Percentiles rank a stretch among this genome's conserved stretches.
Conservation (phyloP, 177 flowering plant species). For the Vitis hybrid region DNA sequence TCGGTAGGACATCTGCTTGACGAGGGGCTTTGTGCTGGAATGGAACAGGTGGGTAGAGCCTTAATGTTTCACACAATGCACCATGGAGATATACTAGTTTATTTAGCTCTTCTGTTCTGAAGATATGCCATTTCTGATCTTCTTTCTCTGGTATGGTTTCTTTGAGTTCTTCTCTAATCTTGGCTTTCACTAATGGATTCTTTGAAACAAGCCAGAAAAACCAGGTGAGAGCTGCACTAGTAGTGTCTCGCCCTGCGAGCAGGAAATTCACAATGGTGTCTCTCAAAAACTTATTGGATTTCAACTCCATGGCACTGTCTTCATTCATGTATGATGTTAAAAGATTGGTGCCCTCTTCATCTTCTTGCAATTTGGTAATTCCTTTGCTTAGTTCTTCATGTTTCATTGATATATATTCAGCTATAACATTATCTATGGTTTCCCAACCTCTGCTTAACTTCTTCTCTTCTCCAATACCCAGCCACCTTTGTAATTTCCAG, state of each 20-base stretch:
- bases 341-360: not conserved
- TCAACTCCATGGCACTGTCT: not conserved
- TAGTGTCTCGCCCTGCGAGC: conserved; percentile 34
- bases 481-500: conserved; percentile 22
- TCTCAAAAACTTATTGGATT: conserved; percentile 16
- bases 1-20: conserved; percentile 30
- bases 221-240: conserved; percentile 30
- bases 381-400: not conserved
- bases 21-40: conserved; percentile 25
- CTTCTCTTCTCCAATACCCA: conserved; percentile 19
- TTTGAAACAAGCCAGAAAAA: conserved; percentile 26
- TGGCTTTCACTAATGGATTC: conserved; percentile 9
- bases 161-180: conserved; percentile 42
- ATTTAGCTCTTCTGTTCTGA: conserved; percentile 9
- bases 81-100: conserved; percentile 42
- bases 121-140: conserved; percentile 7
- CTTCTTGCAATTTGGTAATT: not conserved
- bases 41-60: conserved; percentile 49
- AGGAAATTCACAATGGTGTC: conserved; percentile 23
- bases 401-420: conserved; percentile 5
- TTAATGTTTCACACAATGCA: conserved; percentile 39
- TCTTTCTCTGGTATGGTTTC: not conserved
- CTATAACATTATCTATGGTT: conserved; percentile 10
- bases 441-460: not conserved
- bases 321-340: conserved; percentile 10